These are phyloP conservation scores for Carex littledalei DNA, from an alignment of 176 grass and related monocot species.

Conservation along the genomic window DNA sequence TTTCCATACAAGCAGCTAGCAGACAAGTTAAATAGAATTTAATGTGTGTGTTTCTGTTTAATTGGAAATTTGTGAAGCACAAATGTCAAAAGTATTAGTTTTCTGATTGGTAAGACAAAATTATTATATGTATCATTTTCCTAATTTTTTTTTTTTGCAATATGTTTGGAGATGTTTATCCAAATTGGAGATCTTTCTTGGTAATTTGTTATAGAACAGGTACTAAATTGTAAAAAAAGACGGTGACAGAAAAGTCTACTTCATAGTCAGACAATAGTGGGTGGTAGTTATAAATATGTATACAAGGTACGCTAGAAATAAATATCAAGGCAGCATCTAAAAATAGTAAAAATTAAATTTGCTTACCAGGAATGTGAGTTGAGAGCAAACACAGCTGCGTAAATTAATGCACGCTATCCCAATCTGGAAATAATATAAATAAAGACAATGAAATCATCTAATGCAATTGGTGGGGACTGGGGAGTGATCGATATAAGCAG, in stretches of 20 bases:
- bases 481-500: no score
- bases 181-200: background rate
- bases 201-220: background rate
- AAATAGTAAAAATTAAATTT: background rate
- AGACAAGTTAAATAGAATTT: background rate
- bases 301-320: background rate
- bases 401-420: background rate
- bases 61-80: background rate
- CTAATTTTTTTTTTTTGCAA: background rate
- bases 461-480: background rate
- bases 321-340: background rate
- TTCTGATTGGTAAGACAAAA: background rate
- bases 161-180: background rate
- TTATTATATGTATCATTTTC: background rate
- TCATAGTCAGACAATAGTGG: background rate
- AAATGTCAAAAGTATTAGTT: background rate
- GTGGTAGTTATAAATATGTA: background rate
- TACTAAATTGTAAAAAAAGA: background rate
- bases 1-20: background rate
- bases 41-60: background rate
- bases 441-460: background rate
- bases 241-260: background rate
- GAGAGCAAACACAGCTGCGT: background rate
- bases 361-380: background rate
- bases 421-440: constrained; percentile 2